Conservation (phyloP, 805 yeast species). For the Cyberlindnera sargentensis region DNA sequence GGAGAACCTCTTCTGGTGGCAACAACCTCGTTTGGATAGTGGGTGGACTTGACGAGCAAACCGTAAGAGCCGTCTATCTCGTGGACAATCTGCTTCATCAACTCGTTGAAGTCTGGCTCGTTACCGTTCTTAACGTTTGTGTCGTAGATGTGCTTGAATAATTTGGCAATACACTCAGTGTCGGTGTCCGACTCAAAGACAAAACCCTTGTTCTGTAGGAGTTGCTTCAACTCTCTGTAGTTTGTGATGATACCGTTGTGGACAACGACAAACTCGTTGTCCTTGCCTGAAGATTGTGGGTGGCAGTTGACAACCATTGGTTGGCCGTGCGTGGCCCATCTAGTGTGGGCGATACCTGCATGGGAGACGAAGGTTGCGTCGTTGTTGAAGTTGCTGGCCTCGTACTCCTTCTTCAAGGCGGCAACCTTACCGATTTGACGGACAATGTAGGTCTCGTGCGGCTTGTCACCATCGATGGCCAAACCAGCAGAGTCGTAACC, state of each 20-base stretch:
- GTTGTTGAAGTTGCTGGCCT: slow-evolving; percentile 43
- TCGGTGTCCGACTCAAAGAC: slow-evolving; percentile 89
- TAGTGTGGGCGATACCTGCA: slow-evolving; percentile 96
- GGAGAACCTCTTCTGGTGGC: slow-evolving; percentile 99
- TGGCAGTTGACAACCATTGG: slow-evolving; percentile 86
- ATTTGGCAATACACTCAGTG: slow-evolving; percentile 95
- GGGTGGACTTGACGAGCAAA: slow-evolving; percentile 81
- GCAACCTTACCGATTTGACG: slow-evolving; percentile 91
- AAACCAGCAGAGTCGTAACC: slow-evolving; percentile 98
- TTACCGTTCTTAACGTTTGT: slow-evolving; percentile 63
- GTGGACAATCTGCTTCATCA: slow-evolving; percentile 84
- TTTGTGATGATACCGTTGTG: slow-evolving; percentile 99
- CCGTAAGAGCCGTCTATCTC: slow-evolving; percentile 99
- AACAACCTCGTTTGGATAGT: slow-evolving; percentile 91
- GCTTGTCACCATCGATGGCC: slow-evolving; percentile 85
- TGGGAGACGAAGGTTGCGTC: slow-evolving; percentile 69
- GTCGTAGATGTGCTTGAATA: slow-evolving; percentile 86
- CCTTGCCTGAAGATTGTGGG: slow-evolving; percentile 86
- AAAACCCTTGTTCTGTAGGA: slow-evolving; percentile 73
- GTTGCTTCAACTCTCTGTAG: slow-evolving; percentile 82
- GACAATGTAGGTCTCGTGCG: slow-evolving; percentile 63
- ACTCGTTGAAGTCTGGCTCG: slow-evolving; percentile 80
- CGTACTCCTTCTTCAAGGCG: slow-evolving; percentile 64
- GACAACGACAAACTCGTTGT: slow-evolving; percentile 82
- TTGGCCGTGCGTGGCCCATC: slow-evolving; percentile 99